These are phyloP conservation scores for Helotiales sp. DNA, from an alignment of 2,329 filamentous ascomycete genomes.

Conservation along the genomic window DNA sequence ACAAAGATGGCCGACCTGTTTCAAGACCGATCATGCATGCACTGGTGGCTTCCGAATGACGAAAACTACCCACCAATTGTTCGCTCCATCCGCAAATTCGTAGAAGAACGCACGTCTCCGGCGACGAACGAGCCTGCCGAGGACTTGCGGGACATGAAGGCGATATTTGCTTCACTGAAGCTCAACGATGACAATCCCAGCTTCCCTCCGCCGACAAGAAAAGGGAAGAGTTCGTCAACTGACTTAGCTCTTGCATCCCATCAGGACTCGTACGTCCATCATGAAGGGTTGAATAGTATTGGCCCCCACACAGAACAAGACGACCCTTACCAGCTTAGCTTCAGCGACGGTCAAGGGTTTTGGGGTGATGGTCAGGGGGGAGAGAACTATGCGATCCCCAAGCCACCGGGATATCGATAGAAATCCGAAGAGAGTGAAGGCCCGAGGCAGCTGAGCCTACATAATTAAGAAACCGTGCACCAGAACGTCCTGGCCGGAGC, in stretches of 20 bases:
- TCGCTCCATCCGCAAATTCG: conserved; percentile 78
- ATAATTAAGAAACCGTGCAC: background rate
- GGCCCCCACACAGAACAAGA: conserved; percentile 13
- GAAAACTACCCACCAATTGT: conserved; percentile 77
- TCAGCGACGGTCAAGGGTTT: conserved; percentile 25
- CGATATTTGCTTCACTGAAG: conserved; percentile 70
- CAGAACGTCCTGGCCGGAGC: background rate
- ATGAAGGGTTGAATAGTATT: conserved; percentile 11
- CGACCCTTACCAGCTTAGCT: conserved; percentile 27
- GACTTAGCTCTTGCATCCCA: conserved; percentile 23
- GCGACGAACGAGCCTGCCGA: conserved; percentile 63
- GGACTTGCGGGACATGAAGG: conserved; percentile 75
- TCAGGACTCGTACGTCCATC: conserved; percentile 20
- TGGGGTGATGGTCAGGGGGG: conserved; percentile 16
- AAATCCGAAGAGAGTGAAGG: background rate
- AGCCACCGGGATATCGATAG: background rate
- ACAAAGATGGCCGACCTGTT: conserved; percentile 78
- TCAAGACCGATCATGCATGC: conserved; percentile 69
- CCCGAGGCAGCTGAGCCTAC: background rate
- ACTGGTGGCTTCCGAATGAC: conserved; percentile 90
- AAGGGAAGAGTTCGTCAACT: conserved; percentile 12
- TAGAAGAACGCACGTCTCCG: conserved; percentile 73
- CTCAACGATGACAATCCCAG: conserved; percentile 49
- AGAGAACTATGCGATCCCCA: background rate
- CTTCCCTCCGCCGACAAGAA: background rate